Evolutionary conservation across 352 stramenopile species (phyloP), one percentile per base, ranked within the genome.

Genomic region (Achlya hypogyna): DNA sequence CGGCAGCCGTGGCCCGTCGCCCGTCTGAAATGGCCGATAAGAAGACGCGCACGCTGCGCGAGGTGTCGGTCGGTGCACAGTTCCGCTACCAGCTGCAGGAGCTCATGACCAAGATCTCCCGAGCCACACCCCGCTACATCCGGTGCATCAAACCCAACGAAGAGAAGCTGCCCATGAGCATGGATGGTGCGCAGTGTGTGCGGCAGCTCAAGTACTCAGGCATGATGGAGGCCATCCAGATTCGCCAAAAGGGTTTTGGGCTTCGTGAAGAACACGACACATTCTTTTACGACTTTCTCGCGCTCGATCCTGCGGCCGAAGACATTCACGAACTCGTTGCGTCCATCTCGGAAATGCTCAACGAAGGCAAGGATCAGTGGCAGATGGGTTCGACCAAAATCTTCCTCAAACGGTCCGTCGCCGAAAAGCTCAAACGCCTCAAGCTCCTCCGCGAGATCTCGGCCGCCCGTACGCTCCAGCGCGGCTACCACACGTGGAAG

Each of bases 191-290:
- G 0, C 85, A 95, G 49, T 91, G 86, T n/a, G 82, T 89, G 1
- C 84, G 88, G 0, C 88, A 96, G 58, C 71, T 96, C 0, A 95
- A 95, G 71, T 96, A 96, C 64, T 95, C 88, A 20, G 88, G 88
- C 38, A 96, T 96, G 87, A 95, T 96, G 86, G 87, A 96, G 62
- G 86, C 87, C 12, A 95, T 96, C 53, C 86, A 96, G 69, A 96
- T 96, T 51, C 87, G 87, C 51, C 87, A 95, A 70, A 84, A 83
- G 40, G 87, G 87, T 18, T 96, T 96, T 72, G 87, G 85, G 32
- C 65, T 96, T 22, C 84, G 87, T 14, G 87, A 96, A 59, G 87
- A 96, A 42, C 87, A 96, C 69, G 87, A 96, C 54, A 86, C 93
- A 28, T 96, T 96, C 68, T 96, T 96, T 66, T 95, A 96, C 63